Conservation (phyloP, 352 stramenopile species). For the Phytophthora megakarya region DNA sequence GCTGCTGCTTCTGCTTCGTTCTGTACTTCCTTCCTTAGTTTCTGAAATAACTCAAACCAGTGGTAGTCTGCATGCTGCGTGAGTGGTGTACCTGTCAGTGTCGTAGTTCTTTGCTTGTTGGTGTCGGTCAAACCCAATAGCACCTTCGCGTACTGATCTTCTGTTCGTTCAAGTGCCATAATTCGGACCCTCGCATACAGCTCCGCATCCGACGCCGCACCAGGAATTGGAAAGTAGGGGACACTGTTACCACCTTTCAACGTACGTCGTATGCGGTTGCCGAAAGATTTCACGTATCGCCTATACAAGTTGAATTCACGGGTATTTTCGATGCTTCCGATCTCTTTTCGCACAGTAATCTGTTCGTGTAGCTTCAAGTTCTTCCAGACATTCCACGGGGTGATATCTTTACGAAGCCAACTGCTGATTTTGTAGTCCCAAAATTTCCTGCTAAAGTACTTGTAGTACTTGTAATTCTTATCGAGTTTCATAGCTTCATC, state of each 20-base stretch:
- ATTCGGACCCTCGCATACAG: background rate
- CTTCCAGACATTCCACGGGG: background rate
- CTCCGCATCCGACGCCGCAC: background rate
- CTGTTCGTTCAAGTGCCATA: background rate
- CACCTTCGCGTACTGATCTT: no score
- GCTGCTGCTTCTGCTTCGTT: no score
- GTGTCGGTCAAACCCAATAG: no score
- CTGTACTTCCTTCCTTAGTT: no score
- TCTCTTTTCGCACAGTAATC: background rate
- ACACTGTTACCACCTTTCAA: background rate
- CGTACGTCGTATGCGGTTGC: background rate
- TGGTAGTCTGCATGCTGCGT: no score
- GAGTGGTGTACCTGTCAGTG: no score
- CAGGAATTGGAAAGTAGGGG: background rate
- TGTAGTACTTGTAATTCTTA: conserved; percentile 6
- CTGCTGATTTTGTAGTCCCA: background rate
- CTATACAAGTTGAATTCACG: background rate
- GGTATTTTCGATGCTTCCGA: background rate
- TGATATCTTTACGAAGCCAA: background rate
- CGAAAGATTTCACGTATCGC: background rate
- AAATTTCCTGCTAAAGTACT: background rate
- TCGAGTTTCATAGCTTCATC: background rate
- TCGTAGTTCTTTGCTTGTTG: no score
- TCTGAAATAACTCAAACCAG: no score
- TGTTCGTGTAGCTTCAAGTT: background rate